phyloP scores from a whole-genome alignment of 1,284 basidiomycete genomes.

The Paramarasmius palmivorus region DNA sequence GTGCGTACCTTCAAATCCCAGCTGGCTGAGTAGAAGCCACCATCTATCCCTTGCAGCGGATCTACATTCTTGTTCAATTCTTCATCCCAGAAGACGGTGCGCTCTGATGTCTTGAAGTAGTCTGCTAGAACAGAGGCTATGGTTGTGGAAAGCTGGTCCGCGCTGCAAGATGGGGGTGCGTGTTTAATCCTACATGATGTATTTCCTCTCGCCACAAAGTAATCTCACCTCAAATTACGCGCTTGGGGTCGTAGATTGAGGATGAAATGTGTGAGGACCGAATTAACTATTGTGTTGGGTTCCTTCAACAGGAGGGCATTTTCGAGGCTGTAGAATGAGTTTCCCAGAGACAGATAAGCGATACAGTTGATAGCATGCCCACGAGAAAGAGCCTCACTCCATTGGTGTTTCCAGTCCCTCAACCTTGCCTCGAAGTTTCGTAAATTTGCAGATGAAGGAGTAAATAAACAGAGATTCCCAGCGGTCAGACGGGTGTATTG shows the following conservation, averaged over 20 bases:
- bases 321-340: slow-evolving; percentile 58
- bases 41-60: slow-evolving; percentile 62
- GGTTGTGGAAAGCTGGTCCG: slow-evolving; percentile 75
- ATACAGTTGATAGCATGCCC: slow-evolving; percentile 12
- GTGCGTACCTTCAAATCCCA: slow-evolving; percentile 77
- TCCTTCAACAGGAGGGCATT: slow-evolving; percentile 69
- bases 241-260: slow-evolving; percentile 78
- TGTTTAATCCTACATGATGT: slow-evolving; percentile 27
- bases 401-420: slow-evolving; percentile 75
- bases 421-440: slow-evolving; percentile 66
- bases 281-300: slow-evolving; percentile 68
- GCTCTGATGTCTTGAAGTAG: slow-evolving; percentile 67
- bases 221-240: slow-evolving; percentile 79
- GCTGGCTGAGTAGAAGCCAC: slow-evolving; percentile 69
- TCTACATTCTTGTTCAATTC: slow-evolving; percentile 63
- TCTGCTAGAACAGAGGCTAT: slow-evolving; percentile 66
- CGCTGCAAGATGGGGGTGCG: slow-evolving; percentile 43
- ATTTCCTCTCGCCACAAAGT: slow-evolving; percentile 22
- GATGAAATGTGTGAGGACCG: slow-evolving; percentile 72
- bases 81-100: slow-evolving; percentile 78
- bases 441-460: slow-evolving; percentile 80
- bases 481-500: slow-evolving; percentile 71
- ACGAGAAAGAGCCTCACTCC: slow-evolving; percentile 58
- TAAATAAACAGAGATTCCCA: slow-evolving; percentile 87
- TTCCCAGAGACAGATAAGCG: slow-evolving; percentile 19